Evolutionary conservation across 2,329 filamentous ascomycete species (phyloP).

Genomic region (Fusarium chaquense): DNA sequence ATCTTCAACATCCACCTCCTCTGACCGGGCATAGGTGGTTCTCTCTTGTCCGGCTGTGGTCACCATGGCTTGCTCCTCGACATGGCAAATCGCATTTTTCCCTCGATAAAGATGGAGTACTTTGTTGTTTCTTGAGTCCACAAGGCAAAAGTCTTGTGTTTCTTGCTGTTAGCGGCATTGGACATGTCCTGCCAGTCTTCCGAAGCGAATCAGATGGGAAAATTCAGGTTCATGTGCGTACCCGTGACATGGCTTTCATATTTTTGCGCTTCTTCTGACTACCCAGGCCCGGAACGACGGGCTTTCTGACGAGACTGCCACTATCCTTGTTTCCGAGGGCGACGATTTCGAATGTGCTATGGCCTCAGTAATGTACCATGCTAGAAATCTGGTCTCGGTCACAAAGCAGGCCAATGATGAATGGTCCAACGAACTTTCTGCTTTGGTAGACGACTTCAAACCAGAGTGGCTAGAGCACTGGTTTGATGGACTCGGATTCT

Average conservation of each 20-base stretch:
- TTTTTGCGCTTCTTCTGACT: conserved; percentile 23
- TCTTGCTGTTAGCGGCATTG: conserved; percentile 80
- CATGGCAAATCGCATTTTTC: conserved; percentile 77
- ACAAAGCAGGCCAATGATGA: conserved; percentile 59
- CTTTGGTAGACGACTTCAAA: conserved; percentile 62
- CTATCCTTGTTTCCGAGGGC: conserved; percentile 77
- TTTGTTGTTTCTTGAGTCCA: conserved; percentile 80
- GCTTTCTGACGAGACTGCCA: conserved; percentile 63
- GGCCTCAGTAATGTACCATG: conserved; percentile 87
- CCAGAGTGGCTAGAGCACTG: conserved; percentile 83
- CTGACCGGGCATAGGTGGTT: conserved; percentile 72
- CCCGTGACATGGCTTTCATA: neutral
- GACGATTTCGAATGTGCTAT: conserved; percentile 80
- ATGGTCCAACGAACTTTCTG: conserved; percentile 60
- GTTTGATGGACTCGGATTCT: conserved; percentile 94
- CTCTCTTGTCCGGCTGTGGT: conserved; percentile 81
- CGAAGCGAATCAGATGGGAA: conserved; percentile 73
- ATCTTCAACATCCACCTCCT: neutral
- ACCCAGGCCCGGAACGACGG: conserved; percentile 75
- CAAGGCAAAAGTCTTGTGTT: conserved; percentile 82
- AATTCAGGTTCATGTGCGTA: conserved; percentile 71
- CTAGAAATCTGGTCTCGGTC: conserved; percentile 66
- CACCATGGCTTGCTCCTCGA: conserved; percentile 88
- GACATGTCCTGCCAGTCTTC: conserved; percentile 77
- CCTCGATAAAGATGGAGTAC: conserved; percentile 80